These are phyloP conservation scores for Erythrobasidium hasegawianum DNA, from an alignment of 1,284 basidiomycete genomes.

Conservation along the genomic window DNA sequence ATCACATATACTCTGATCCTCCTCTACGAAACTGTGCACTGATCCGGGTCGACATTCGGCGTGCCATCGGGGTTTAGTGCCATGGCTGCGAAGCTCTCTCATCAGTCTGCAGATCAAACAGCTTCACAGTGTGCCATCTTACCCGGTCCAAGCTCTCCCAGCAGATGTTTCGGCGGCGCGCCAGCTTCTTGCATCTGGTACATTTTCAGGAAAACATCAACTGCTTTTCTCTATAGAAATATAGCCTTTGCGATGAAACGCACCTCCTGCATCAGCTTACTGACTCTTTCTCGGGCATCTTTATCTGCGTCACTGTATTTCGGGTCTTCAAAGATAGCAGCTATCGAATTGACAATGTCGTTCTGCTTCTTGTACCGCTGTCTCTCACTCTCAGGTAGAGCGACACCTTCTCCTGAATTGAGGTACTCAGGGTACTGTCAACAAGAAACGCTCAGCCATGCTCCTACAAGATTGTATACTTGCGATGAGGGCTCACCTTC, in stretches of 20 bases:
- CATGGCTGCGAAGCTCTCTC: conserved; percentile 31
- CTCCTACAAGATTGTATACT: too few relatives aligned
- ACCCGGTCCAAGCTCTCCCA: conserved; percentile 84
- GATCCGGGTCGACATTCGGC: conserved; percentile 55
- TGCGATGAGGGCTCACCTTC: conserved; percentile 71
- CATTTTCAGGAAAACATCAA: too few relatives aligned
- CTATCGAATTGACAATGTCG: conserved; percentile 61
- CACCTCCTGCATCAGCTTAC: conserved; percentile 73
- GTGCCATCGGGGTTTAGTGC: conserved; percentile 58
- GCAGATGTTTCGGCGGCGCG: conserved; percentile 81
- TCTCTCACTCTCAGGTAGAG: conserved; percentile 61
- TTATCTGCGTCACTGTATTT: conserved; percentile 62
- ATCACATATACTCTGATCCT: too few relatives aligned
- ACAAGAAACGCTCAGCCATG: too few relatives aligned
- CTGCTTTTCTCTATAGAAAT: too few relatives aligned
- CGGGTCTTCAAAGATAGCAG: conserved; percentile 69
- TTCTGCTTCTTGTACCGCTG: conserved; percentile 68
- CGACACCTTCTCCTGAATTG: conserved; percentile 53
- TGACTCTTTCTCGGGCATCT: conserved; percentile 57
- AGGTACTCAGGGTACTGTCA: conserved; percentile 89
- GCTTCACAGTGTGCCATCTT: not conserved
- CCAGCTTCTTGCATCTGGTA: conserved; percentile 79
- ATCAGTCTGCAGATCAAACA: conserved; percentile 1
- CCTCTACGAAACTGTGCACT: conserved; percentile 35
- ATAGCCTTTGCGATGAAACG: too few relatives aligned